These are phyloP conservation scores for Acanthamoeba royreba DNA, from an alignment of 208 protist species.

Conservation along the genomic window DNA sequence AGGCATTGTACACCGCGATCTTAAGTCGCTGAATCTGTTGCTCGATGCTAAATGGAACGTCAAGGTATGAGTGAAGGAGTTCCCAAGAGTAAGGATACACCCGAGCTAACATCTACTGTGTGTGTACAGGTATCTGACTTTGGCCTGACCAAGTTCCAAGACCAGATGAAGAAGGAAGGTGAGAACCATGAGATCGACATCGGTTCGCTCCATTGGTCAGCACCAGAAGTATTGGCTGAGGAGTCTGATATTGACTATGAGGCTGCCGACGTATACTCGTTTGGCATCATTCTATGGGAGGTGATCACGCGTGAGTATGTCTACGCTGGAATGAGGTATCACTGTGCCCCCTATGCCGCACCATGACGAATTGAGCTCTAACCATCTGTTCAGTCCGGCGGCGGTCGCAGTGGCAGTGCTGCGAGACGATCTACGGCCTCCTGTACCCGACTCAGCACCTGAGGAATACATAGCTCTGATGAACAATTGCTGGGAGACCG, in stretches of 20 bases:
- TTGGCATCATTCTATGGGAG: constrained; percentile 31
- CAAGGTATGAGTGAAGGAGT: no score
- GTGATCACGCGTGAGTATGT: background rate
- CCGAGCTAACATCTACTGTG: no score
- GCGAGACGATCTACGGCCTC: background rate
- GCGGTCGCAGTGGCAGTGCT: constrained; percentile 5
- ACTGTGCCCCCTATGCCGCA: background rate
- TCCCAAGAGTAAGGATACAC: no score
- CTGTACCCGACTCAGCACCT: background rate
- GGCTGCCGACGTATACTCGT: background rate
- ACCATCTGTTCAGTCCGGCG: background rate
- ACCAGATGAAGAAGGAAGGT: background rate
- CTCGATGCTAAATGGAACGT: constrained; percentile 13
- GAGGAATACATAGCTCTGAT: background rate
- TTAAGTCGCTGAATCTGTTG: constrained; percentile 38
- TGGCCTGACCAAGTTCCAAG: constrained; percentile 12
- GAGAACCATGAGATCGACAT: background rate
- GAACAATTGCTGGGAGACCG: background rate
- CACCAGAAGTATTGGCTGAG: background rate
- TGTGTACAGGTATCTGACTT: constrained; percentile 18
- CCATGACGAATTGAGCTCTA: background rate
- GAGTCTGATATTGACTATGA: background rate
- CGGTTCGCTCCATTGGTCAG: background rate
- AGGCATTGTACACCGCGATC: constrained; percentile 11
- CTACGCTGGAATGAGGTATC: background rate